Conservation (phyloP, 257 asterid species). For the Schizonepeta tenuifolia region DNA sequence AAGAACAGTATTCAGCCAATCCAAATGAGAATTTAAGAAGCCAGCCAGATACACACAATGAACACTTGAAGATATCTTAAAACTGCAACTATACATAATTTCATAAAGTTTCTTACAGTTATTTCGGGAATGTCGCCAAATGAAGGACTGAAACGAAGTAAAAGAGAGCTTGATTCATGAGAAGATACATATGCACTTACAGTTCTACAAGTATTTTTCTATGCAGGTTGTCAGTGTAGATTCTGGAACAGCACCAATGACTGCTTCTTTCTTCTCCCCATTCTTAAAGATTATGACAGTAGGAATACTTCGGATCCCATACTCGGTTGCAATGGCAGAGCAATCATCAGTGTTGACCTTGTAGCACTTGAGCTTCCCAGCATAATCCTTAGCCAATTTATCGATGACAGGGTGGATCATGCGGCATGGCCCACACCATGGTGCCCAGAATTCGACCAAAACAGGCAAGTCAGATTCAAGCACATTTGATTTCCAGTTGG, state of each 20-base stretch:
- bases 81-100: conserved; percentile 61
- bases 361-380: conserved; percentile 82
- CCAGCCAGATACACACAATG: conserved; percentile 33
- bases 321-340: conserved; percentile 75
- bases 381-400: conserved; percentile 71
- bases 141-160: conserved; percentile 26
- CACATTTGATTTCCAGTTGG: conserved; percentile 64
- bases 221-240: conserved; percentile 66
- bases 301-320: conserved; percentile 94
- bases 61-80: conserved; percentile 29
- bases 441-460: conserved; percentile 96
- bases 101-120: conserved; percentile 41
- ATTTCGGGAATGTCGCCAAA: conserved; percentile 32
- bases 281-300: conserved; percentile 80
- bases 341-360: conserved; percentile 87
- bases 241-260: conserved; percentile 92
- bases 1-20: no score
- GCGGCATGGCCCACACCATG: conserved; percentile 99
- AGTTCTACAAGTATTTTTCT: conserved; percentile 73
- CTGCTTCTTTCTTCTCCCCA: conserved; percentile 91
- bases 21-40: no score
- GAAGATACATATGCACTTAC: conserved; percentile 36
- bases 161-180: conserved; percentile 28
- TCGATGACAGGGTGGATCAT: conserved; percentile 87
- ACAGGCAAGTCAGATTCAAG: conserved; percentile 64